These are phyloP conservation scores for Lantana camara DNA, from an alignment of 257 asterid genomes.

Conservation along the genomic window DNA sequence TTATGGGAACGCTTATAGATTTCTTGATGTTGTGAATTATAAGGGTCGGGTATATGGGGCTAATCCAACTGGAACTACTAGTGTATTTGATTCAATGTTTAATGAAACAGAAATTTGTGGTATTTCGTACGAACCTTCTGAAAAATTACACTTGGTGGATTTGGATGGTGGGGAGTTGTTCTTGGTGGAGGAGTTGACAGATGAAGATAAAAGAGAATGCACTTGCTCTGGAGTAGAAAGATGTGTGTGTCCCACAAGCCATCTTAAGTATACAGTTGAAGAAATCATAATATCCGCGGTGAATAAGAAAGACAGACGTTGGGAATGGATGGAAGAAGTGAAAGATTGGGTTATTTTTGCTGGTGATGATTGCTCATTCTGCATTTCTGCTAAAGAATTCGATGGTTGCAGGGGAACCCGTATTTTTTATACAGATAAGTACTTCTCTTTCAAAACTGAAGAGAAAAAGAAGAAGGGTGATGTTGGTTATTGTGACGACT, in stretches of 20 bases:
- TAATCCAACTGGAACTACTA: not conserved
- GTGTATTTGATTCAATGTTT: conserved; percentile 14
- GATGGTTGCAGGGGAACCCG: conserved; percentile 18
- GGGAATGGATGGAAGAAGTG: conserved; percentile 7
- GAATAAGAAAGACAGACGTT: not conserved
- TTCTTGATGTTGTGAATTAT: conserved; percentile 11
- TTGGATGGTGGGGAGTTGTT: conserved; percentile 1
- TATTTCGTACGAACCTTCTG: not conserved
- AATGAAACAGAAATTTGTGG: not conserved
- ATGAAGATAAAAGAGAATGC: conserved; percentile 13
- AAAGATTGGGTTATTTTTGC: conserved; percentile 9
- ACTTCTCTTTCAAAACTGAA: conserved; percentile 6
- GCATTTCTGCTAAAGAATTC: conserved; percentile 5
- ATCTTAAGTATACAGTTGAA: conserved; percentile 3
- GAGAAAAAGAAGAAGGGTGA: conserved; percentile 8
- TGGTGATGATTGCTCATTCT: conserved; percentile 27
- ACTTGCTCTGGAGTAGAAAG: not conserved
- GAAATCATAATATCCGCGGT: conserved; percentile 2
- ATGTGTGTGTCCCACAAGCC: not conserved
- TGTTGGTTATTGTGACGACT: not conserved
- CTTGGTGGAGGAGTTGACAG: conserved; percentile 17
- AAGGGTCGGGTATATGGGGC: not conserved
- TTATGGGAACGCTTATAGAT: not conserved
- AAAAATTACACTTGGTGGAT: conserved; percentile 13
- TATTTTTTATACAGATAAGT: conserved; percentile 14